Percentiles rank a stretch among this genome's conserved stretches.
Evolutionary conservation across 257 asterid species (phyloP).

Genomic region (Penstemon barbatus): DNA sequence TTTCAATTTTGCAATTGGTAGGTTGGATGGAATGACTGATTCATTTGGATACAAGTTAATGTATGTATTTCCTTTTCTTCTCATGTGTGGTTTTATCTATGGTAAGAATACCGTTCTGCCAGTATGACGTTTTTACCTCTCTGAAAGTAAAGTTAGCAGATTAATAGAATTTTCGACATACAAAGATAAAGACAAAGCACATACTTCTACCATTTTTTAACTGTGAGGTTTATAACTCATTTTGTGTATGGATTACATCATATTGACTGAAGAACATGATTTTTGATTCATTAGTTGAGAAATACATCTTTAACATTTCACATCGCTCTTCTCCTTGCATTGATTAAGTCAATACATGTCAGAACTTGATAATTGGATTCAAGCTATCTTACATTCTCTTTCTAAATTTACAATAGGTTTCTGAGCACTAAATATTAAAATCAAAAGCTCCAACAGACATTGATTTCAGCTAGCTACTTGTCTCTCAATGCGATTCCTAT

Average conservation of each 20-base stretch:
- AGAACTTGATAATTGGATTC: neutral
- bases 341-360: neutral
- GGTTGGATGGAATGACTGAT: neutral
- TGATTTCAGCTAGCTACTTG: neutral
- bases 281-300: constrained; percentile 9
- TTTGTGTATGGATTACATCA: neutral
- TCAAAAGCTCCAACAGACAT: neutral
- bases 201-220: neutral
- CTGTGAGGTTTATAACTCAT: neutral
- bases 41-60: neutral
- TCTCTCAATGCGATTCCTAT: neutral
- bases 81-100: too few relatives aligned
- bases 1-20: neutral
- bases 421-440: constrained; percentile 1
- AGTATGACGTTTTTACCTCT: neutral
- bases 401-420: constrained; percentile 4
- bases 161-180: neutral
- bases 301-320: neutral
- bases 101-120: neutral
- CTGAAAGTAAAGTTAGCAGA: neutral
- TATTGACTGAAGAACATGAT: constrained; percentile 15
- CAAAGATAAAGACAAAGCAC: too few relatives aligned
- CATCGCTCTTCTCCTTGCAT: neutral
- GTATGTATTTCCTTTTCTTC: neutral
- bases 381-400: neutral